Base-by-base conservation (phyloP, 345 rosid genomes). In the Eucalyptus curtisii region DNA sequence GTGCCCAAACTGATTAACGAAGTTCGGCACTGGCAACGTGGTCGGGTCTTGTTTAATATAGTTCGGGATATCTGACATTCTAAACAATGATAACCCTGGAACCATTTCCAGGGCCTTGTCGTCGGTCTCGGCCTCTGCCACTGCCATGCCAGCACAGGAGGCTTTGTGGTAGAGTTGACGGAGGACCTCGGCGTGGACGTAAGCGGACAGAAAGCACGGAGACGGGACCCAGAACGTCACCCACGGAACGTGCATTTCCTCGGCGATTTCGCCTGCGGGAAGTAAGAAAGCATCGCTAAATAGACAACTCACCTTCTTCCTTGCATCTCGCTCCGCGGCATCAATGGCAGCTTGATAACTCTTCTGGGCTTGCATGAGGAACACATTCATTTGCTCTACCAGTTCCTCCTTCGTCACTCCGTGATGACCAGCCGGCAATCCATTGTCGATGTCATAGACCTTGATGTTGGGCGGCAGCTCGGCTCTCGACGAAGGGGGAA, bases 1-100 rank as follows among this genome's bases (percentile, higher is more conserved):
- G 57, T 1, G 5, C 5, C 0, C 2, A 1, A 53, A 53, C 57
- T 1, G 57, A 2, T 53, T 1, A 2, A 8, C 4, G 2, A 53
- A 53, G 57, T 19, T 53, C 20, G 57, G 1, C 25, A 1, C 25
- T 19, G 57, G 57, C 57, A 0, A 20, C 57, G 57, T 53, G 1
- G 57, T 53, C 57, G 25, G 57, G 57, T 53, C 57, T 53, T 53
- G 57, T 3, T 3, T 0, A 53, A 53, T 53, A 53, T 53, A 1
- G 57, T 8, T 1, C 1, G 57, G 57, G 57, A 53, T 53, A 53
- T 53, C 57, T 53, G 25, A 53, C 1, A 53, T 53, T 1, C 11
- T 4, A 20, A 53, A 8, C 57, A 20, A 19, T 7, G 57, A 53
- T 53, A 53, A 53, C 57, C 0, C 57, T 53, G 10, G 57, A 53